Evolutionary conservation across 176 grass and related monocot genomes (phyloP), one percentile per base, ranked within the genome.

Genomic region (Oryza brachyantha): DNA sequence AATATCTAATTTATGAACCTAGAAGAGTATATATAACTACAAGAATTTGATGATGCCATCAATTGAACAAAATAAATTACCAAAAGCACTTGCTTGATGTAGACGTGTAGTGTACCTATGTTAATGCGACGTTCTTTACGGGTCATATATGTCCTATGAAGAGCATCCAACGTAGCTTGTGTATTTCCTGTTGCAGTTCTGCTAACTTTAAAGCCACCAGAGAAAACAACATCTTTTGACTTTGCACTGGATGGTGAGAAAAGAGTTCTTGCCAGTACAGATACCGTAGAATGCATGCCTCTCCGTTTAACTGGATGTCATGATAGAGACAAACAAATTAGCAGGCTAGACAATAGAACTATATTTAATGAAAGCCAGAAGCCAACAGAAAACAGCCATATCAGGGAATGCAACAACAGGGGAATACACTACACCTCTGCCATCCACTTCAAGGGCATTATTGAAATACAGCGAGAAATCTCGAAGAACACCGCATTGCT

Each of bases 181-280:
- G 10, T 37, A 22, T 29, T 61, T 62, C 73, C 81, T 67, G 84
- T 21, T 36, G 52, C 39, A 11, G 70, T 84, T 68, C 29, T 72
- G 54, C 32, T 73, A 4, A 39, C 80, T 80, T 77, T 38, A 14
- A 86, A 76, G 29, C 43, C 66, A 79, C 84, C 79, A 5, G 82
- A 32, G 21, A 83, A 82, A 64, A 89, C 6, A 72, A 66, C 22
- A 61, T 39, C 52, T 79, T 87, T 87, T 1, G 63, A 69, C 40
- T 79, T 81, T 41, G 75, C 27, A 84, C 71, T 34, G 11, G 90
- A 50, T 66, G 80, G 75, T 72, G 72, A 27, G 76, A 93, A 97
- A 84, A 97, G 84, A 88, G 86, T 86, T 82, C 61, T 91, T 78
- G 88, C 90, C 77, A 91, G 75, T 82, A 84, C 68, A 68, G 90